These are phyloP conservation scores for Crepidotus variabilis DNA, from an alignment of 768 basidiomycete genomes.

Conservation along the genomic window DNA sequence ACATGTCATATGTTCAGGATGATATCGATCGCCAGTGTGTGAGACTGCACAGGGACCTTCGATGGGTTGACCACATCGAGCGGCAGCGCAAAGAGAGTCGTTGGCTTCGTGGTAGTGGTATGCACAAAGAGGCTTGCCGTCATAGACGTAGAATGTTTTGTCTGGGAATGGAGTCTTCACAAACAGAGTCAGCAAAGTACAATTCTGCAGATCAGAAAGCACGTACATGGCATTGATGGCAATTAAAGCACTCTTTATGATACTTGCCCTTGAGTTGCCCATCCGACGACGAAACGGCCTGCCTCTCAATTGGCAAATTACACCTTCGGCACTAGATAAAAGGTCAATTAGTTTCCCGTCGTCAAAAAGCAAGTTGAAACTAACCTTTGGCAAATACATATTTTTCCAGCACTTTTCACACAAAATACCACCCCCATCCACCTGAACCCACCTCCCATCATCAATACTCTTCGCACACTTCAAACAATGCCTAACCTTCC, in stretches of 20 bases:
- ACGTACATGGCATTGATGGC: conserved; percentile 73
- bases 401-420: conserved; percentile 95
- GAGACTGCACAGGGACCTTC: conserved; percentile 93
- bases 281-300: conserved; percentile 87
- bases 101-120: conserved; percentile 94
- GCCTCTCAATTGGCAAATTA: conserved; percentile 81
- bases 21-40: conserved; percentile 75
- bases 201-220: conserved; percentile 2
- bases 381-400: conserved; percentile 89
- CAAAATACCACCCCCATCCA: conserved; percentile 70
- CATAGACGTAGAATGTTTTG: conserved; percentile 87
- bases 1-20: conserved; percentile 86
- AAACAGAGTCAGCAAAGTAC: conserved; percentile 3
- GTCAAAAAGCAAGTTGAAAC: no score
- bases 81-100: conserved; percentile 79
- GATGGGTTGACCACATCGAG: conserved; percentile 80
- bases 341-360: not conserved
- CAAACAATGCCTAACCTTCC: conserved; percentile 48
- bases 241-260: conserved; percentile 89
- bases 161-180: conserved; percentile 84
- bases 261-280: conserved; percentile 97
- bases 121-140: conserved; percentile 86
- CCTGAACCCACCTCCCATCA: conserved; percentile 79
- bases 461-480: conserved; percentile 69
- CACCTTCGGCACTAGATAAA: conserved; percentile 77